Percentiles rank a stretch among this genome's conserved stretches.
Conservation (phyloP, 164 flowering plant species). For the grape (Vitis vinifera) region DNA sequence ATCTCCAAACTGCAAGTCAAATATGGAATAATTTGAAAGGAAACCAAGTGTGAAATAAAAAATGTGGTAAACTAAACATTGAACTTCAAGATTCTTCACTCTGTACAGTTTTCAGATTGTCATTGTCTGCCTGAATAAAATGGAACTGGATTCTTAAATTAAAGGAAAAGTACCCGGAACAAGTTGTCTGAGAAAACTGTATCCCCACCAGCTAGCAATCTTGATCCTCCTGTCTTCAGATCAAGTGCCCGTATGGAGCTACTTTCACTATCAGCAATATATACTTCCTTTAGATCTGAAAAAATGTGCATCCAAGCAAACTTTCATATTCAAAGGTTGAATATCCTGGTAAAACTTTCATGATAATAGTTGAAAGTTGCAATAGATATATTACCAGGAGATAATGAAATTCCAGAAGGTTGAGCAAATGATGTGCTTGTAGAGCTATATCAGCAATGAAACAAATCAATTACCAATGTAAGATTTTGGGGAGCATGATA, state of each 20-base stretch:
- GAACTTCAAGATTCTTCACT: background rate
- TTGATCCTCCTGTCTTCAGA: constrained; percentile 85
- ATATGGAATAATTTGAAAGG: background rate
- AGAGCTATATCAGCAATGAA: constrained; percentile 46
- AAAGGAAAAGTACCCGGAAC: constrained; percentile 56
- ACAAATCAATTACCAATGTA: constrained; percentile 8
- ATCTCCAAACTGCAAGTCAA: constrained; percentile 76
- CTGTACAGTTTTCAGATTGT: background rate
- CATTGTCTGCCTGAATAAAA: background rate
- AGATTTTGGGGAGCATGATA: background rate
- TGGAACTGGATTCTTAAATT: background rate
- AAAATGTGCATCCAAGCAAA: background rate
- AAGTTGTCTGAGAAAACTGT: constrained; percentile 81
- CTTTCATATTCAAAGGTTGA: too few species aligned
- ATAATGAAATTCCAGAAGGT: constrained; percentile 88
- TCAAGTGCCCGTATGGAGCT: constrained; percentile 89
- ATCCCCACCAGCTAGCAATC: constrained; percentile 91
- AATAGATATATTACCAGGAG: constrained; percentile 57
- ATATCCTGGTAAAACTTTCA: background rate
- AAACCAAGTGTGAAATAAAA: constrained; percentile 1
- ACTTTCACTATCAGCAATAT: constrained; percentile 96
- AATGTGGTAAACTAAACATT: background rate
- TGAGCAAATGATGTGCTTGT: constrained; percentile 86
- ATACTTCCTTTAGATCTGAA: constrained; percentile 64
- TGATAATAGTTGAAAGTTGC: background rate